phyloP scores from a whole-genome alignment of 1,139 yeast species.

The Hemisphaericaspora subhashii region DNA sequence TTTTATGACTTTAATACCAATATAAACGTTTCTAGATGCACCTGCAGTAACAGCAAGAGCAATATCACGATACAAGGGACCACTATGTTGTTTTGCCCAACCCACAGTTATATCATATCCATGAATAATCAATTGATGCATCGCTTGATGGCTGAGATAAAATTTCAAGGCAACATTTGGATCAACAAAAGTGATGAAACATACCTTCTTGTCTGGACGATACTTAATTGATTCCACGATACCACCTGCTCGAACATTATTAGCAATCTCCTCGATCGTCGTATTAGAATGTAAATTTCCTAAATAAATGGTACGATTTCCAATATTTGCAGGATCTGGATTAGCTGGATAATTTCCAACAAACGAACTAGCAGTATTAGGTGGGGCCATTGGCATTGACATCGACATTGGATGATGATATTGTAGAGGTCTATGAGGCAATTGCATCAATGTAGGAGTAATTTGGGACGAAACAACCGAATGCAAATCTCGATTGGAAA shows the following conservation, averaged over 20 bases:
- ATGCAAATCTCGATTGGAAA: slow-evolving; percentile 9
- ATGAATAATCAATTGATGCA: slow-evolving; percentile 47
- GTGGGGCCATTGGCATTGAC: not conserved
- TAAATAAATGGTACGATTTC: slow-evolving; percentile 45
- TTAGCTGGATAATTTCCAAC: slow-evolving; percentile 9
- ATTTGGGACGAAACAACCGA: slow-evolving; percentile 10
- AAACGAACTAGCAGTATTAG: slow-evolving; percentile 1
- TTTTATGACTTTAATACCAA: slow-evolving; percentile 38
- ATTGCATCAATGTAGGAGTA: not conserved
- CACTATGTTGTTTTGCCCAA: slow-evolving; percentile 49
- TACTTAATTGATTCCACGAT: slow-evolving; percentile 42
- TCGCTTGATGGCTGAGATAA: slow-evolving; percentile 43
- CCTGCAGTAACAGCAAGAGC: slow-evolving; percentile 50
- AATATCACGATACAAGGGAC: slow-evolving; percentile 39
- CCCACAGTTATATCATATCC: slow-evolving; percentile 47
- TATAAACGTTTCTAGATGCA: slow-evolving; percentile 49
- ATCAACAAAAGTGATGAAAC: slow-evolving; percentile 49
- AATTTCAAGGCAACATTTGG: slow-evolving; percentile 44
- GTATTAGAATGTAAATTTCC: slow-evolving; percentile 48
- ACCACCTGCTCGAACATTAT: slow-evolving; percentile 51
- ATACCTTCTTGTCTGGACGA: slow-evolving; percentile 38
- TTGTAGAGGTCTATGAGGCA: not conserved
- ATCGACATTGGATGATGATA: not conserved
- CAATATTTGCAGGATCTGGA: slow-evolving; percentile 29
- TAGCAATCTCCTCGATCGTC: slow-evolving; percentile 50